These are phyloP conservation scores for Salix koriyanagi DNA, from an alignment of 345 rosid species.

Conservation along the genomic window DNA sequence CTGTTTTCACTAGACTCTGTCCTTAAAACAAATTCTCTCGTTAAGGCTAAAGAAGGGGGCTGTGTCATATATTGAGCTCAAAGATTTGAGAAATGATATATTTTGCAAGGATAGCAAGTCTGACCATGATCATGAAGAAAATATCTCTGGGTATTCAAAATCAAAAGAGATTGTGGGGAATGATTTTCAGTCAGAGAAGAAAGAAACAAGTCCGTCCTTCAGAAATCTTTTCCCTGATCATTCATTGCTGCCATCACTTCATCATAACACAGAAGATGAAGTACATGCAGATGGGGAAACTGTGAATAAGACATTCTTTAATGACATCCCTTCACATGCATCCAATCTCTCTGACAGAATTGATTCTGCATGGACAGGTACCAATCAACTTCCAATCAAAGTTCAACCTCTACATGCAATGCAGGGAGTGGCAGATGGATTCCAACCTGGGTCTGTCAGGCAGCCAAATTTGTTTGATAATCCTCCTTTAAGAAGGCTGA, in stretches of 20 bases:
- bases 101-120: conserved; percentile 24
- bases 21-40: conserved; percentile 42
- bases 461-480: conserved; percentile 26
- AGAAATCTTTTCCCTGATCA: conserved; percentile 27
- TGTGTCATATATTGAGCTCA: conserved; percentile 27
- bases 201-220: conserved; percentile 17
- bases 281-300: conserved; percentile 40
- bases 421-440: conserved; percentile 39
- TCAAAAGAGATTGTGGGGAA: conserved; percentile 24
- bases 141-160: conserved; percentile 25
- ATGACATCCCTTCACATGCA: conserved; percentile 34
- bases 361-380: conserved; percentile 98
- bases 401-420: conserved; percentile 28
- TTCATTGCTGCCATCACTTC: conserved; percentile 19
- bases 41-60: conserved; percentile 33
- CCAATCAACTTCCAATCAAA: conserved; percentile 39
- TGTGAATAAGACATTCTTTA: conserved; percentile 17
- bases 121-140: conserved; percentile 21
- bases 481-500: conserved; percentile 42
- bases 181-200: conserved; percentile 26
- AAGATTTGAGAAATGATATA: conserved; percentile 27
- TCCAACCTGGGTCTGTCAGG: conserved; percentile 25
- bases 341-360: conserved; percentile 81
- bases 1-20: conserved; percentile 62
- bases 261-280: conserved; percentile 32